Conservation (phyloP, 176 grass and related monocot species). For the Panicum miliaceum region DNA sequence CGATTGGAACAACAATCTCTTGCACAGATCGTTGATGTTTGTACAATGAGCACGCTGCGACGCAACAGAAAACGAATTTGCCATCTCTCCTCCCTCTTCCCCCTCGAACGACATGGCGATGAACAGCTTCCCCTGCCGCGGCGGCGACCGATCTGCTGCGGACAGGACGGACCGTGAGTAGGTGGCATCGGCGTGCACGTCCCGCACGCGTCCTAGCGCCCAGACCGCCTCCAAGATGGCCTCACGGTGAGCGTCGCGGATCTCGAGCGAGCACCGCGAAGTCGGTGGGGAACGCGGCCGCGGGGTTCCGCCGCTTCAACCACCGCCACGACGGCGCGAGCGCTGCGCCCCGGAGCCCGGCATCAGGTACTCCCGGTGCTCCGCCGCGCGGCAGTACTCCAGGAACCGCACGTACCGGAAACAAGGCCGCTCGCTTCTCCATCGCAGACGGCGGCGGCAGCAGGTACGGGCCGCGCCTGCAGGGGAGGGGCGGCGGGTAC, state of each 20-base stretch:
- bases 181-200: conserved; percentile 68
- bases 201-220: conserved; percentile 66
- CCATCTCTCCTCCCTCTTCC: conserved; percentile 34
- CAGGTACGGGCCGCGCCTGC: too few species aligned
- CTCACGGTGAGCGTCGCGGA: conserved; percentile 51
- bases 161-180: conserved; percentile 70
- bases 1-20: too few species aligned
- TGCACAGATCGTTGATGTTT: not conserved
- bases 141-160: conserved; percentile 31
- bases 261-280: conserved; percentile 86
- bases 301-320: conserved; percentile 82
- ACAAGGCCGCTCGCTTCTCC: too few species aligned
- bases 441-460: too few species aligned
- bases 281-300: conserved; percentile 76
- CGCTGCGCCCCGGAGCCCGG: conserved; percentile 32
- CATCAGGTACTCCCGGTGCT: conserved; percentile 74
- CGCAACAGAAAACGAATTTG: conserved; percentile 55
- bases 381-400: conserved; percentile 59
- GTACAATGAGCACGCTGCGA: conserved; percentile 47
- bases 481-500: too few species aligned
- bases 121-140: conserved; percentile 67
- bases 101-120: conserved; percentile 85
- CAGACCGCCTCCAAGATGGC: conserved; percentile 47
- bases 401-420: conserved; percentile 86
- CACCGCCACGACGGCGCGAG: conserved; percentile 62